These are phyloP conservation scores for Trypanosoma brucei DNA, from an alignment of 208 protist species.

Conservation along the genomic window DNA sequence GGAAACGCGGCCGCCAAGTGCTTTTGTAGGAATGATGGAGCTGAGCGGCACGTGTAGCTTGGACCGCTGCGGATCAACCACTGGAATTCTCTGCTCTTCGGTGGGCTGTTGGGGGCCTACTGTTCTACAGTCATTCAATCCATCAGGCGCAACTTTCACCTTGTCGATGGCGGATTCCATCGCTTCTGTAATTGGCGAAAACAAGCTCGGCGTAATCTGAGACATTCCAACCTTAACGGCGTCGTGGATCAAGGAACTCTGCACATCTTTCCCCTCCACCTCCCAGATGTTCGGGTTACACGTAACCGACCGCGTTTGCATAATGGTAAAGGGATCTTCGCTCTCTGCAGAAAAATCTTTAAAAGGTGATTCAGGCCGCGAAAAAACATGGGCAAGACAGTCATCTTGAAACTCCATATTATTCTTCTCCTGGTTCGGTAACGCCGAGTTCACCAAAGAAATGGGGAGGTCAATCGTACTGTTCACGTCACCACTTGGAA, in stretches of 20 bases:
- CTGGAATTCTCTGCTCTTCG: conserved; percentile 25
- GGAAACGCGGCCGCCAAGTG: conserved; percentile 37
- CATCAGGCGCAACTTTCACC: neutral
- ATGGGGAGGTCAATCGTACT: neutral
- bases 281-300: conserved; percentile 2
- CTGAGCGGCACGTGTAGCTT: conserved; percentile 64
- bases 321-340: conserved; percentile 3
- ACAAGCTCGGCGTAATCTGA: neutral
- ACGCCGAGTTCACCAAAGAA: neutral
- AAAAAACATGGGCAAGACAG: neutral
- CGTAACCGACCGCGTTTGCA: conserved; percentile 3
- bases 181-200: neutral
- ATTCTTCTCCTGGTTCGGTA: neutral
- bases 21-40: conserved; percentile 58
- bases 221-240: neutral
- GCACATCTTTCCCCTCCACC: neutral
- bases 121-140: neutral
- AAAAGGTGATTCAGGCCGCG: neutral
- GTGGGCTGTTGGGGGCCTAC: conserved; percentile 5
- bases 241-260: neutral
- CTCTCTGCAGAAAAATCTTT: neutral
- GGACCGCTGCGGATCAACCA: conserved; percentile 71
- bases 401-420: neutral
- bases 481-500: neutral
- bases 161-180: neutral